phyloP scores from a whole-genome alignment of 345 rosid genomes.

The Erysimum cheiranthoides region DNA sequence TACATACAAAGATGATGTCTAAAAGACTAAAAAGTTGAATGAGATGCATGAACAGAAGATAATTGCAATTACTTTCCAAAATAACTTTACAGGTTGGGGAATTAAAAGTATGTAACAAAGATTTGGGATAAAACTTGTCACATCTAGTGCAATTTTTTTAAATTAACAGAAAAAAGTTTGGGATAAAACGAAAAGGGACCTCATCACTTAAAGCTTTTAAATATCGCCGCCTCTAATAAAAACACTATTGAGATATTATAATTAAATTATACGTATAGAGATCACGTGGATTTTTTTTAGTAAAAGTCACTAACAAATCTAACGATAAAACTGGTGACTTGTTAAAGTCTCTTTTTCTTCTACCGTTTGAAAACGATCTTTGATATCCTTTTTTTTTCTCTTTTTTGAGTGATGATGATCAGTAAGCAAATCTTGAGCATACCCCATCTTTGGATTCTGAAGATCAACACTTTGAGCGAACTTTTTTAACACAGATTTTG shows the following conservation, averaged over 20 bases:
- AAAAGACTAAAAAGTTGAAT: constrained; percentile 26
- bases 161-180: neutral
- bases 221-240: constrained; percentile 34
- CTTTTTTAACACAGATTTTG: constrained; percentile 12
- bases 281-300: constrained; percentile 40
- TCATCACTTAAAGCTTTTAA: constrained; percentile 26
- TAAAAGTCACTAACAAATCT: constrained; percentile 27
- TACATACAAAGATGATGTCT: constrained; percentile 35
- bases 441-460: constrained; percentile 44
- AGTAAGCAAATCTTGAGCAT: constrained; percentile 45
- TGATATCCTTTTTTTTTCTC: constrained; percentile 13
- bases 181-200: constrained; percentile 29
- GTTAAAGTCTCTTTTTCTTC: constrained; percentile 37
- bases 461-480: constrained; percentile 31
- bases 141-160: constrained; percentile 24
- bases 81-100: constrained; percentile 32
- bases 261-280: constrained; percentile 11
- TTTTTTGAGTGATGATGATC: constrained; percentile 43
- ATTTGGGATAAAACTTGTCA: constrained; percentile 39
- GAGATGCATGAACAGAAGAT: constrained; percentile 36
- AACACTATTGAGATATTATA: constrained; percentile 23
- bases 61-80: constrained; percentile 31
- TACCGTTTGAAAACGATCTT: constrained; percentile 37
- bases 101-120: constrained; percentile 28
- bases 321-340: constrained; percentile 42